A percentile compares a stretch with the other conserved stretches of the same genome.
These are phyloP conservation scores for Flammula alnicola DNA, from an alignment of 1,284 basidiomycete genomes.

Conservation along the genomic window DNA sequence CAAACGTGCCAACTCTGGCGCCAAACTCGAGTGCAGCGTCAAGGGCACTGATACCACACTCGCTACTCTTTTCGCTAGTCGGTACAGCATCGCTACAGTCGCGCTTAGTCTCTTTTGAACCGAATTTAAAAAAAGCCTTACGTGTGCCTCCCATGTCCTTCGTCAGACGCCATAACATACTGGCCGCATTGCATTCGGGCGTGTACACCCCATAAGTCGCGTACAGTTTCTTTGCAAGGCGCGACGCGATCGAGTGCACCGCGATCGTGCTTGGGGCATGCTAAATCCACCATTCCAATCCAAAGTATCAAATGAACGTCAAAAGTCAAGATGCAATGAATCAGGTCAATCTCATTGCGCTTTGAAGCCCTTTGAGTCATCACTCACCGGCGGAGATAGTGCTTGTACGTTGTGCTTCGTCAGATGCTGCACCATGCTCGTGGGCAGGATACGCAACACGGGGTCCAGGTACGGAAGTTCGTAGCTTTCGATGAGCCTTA, in stretches of 20 bases:
- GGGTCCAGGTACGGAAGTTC: constrained; percentile 85
- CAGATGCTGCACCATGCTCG: constrained; percentile 68
- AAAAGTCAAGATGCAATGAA: constrained; percentile 9
- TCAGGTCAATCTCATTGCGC: constrained; percentile 5
- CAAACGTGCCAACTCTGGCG: constrained; percentile 42
- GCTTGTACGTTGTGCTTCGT: constrained; percentile 68
- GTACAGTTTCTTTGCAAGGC: constrained; percentile 62
- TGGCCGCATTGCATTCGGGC: constrained; percentile 80
- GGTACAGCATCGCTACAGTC: constrained; percentile 63
- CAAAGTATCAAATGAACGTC: constrained; percentile 2
- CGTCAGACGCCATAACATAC: constrained; percentile 82
- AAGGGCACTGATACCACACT: constrained; percentile 63
- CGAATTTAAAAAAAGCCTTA: constrained; percentile 42
- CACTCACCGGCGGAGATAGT: constrained; percentile 70
- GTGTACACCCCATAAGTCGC: constrained; percentile 62
- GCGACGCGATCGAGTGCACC: constrained; percentile 67
- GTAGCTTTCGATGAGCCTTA: constrained; percentile 73
- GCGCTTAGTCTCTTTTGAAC: constrained; percentile 4
- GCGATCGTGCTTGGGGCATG: constrained; percentile 60
- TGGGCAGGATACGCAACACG: constrained; percentile 61
- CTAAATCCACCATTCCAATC: constrained; percentile 39
- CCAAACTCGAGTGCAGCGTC: constrained; percentile 60
- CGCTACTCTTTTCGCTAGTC: constrained; percentile 61
- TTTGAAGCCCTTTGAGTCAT: constrained; percentile 8
- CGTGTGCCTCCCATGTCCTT: constrained; percentile 76